phyloP scores from a whole-genome alignment of 768 basidiomycete genomes.

The Mycena leptocephala region DNA sequence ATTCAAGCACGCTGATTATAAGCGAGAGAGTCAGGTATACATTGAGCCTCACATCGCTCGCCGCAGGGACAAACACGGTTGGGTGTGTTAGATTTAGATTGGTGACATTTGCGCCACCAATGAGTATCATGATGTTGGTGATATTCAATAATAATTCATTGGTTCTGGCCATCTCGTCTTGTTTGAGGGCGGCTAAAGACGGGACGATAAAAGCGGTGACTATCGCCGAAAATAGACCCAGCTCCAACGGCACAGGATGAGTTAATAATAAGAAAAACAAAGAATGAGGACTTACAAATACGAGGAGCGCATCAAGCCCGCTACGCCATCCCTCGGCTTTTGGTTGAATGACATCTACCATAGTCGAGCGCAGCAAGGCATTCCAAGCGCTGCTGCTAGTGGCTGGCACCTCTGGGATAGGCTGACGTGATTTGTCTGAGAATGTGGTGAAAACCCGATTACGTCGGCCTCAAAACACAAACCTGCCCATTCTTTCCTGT shows the following conservation, averaged over 20 bases:
- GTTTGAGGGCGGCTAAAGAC: conserved; percentile 25
- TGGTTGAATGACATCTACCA: conserved; percentile 21
- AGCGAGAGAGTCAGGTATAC: conserved; percentile 35
- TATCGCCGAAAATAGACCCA: conserved; percentile 41
- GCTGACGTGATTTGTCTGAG: conserved; percentile 27
- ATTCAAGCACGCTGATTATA: conserved; percentile 27
- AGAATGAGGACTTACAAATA: conserved; percentile 6
- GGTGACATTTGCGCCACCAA: not conserved
- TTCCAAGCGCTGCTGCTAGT: conserved; percentile 40
- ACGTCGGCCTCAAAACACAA: not conserved
- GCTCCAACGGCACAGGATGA: not conserved
- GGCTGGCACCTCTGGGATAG: conserved; percentile 35
- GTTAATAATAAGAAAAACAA: not conserved
- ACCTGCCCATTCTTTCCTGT: conserved; percentile 11
- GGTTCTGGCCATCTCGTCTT: conserved; percentile 19
- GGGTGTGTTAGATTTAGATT: not conserved
- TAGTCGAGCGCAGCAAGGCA: conserved; percentile 30
- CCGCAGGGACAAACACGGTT: conserved; percentile 15
- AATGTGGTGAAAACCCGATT: not conserved
- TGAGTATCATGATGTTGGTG: conserved; percentile 12
- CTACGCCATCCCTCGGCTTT: conserved; percentile 37
- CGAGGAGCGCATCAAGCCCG: conserved; percentile 35
- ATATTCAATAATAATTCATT: conserved; percentile 28
- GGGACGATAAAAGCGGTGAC: conserved; percentile 38
- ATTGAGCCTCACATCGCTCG: conserved; percentile 29